These are phyloP conservation scores for Phytophthora constricta DNA, from an alignment of 352 stramenopile genomes.

Conservation along the genomic window DNA sequence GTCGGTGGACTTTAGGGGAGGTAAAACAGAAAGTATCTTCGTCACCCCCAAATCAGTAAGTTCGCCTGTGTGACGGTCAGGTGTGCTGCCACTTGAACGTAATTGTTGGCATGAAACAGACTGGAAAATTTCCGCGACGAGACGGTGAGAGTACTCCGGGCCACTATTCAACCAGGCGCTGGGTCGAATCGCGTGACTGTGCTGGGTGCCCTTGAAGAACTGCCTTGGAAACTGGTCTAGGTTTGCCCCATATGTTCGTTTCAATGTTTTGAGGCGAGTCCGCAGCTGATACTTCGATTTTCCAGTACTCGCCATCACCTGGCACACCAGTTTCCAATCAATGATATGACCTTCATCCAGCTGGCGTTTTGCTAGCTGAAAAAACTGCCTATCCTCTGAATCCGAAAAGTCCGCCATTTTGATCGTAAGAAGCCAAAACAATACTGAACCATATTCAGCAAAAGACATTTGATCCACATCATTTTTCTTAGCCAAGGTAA, in stretches of 20 bases:
- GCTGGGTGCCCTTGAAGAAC: neutral
- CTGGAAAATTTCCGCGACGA: conserved; percentile 1
- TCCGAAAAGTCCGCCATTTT: conserved; percentile 7
- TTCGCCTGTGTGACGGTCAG: conserved; percentile 1
- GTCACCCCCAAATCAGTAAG: neutral
- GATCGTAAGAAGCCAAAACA: too few relatives aligned
- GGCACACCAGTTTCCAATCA: conserved; percentile 2
- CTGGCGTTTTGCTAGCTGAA: neutral
- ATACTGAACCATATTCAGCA: too few relatives aligned
- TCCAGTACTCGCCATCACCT: neutral
- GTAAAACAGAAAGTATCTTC: too few relatives aligned
- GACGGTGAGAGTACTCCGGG: neutral
- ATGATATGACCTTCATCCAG: neutral
- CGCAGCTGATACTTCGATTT: too few relatives aligned
- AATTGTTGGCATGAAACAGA: neutral
- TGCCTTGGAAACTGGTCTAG: neutral
- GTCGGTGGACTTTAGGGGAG: too few relatives aligned
- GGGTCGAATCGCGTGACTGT: neutral
- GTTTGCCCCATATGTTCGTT: neutral
- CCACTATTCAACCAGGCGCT: too few relatives aligned
- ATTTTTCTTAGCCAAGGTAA: too few relatives aligned
- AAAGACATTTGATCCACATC: too few relatives aligned
- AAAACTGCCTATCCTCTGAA: conserved; percentile 5
- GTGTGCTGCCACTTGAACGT: neutral
- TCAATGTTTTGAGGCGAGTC: neutral